phyloP scores from a whole-genome alignment of 2,329 filamentous ascomycete genomes.

The Talaromyces sp. region DNA sequence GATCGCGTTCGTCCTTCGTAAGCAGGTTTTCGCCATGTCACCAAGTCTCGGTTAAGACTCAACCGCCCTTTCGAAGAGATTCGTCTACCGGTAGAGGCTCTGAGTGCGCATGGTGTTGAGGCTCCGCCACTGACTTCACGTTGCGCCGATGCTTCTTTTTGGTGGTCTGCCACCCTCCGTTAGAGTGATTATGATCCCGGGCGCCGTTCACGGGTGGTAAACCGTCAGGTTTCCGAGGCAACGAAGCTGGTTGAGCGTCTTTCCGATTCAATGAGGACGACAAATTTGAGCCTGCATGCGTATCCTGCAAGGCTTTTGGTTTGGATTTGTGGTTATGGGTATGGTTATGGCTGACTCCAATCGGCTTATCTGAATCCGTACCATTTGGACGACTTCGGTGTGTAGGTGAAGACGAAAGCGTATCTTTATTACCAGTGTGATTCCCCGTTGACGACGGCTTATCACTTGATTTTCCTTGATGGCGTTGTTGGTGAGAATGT shows the following conservation, averaged over 20 bases:
- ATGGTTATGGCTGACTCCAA: conserved; percentile 24
- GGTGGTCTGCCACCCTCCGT: conserved; percentile 44
- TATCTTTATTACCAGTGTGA: conserved; percentile 30
- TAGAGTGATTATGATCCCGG: conserved; percentile 25
- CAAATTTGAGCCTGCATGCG: conserved; percentile 13
- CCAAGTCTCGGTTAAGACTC: not conserved
- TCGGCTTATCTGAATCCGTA: conserved; percentile 34
- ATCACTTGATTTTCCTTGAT: conserved; percentile 13
- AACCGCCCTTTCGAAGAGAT: conserved; percentile 46
- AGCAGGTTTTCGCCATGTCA: not conserved
- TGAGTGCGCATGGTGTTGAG: conserved; percentile 24
- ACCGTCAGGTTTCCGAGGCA: conserved; percentile 33
- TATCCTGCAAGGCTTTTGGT: conserved; percentile 33
- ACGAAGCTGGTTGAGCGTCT: conserved; percentile 30
- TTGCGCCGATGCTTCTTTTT: conserved; percentile 43
- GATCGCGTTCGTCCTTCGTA: not conserved
- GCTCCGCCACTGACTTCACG: conserved; percentile 34
- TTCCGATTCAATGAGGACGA: conserved; percentile 25
- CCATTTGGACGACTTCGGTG: conserved; percentile 33
- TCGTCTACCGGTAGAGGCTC: conserved; percentile 44
- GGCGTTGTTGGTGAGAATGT: conserved; percentile 14
- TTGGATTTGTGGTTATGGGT: conserved; percentile 31
- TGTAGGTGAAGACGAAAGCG: conserved; percentile 29
- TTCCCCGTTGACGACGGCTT: conserved; percentile 22
- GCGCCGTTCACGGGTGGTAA: conserved; percentile 21